Percentiles rank a stretch among this genome's conserved stretches.
These are phyloP conservation scores for Trypanosoma melophagium DNA, from an alignment of 208 protist species.

Conservation along the genomic window DNA sequence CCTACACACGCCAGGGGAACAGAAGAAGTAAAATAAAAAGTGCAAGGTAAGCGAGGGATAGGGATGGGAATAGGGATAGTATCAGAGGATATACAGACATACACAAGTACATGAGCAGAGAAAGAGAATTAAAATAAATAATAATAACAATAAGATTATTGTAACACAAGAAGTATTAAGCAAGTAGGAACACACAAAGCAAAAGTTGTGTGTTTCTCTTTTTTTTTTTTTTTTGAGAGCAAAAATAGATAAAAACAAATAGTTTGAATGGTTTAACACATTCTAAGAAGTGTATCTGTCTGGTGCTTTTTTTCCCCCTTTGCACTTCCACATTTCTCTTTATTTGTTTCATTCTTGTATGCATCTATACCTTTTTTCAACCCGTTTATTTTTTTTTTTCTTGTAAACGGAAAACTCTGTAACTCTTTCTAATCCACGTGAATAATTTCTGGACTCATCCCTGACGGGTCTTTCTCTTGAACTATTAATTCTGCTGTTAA, in stretches of 20 bases:
- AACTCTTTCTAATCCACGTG: constrained; percentile 8
- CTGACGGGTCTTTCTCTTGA: not conserved
- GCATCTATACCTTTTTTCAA: too few relatives aligned
- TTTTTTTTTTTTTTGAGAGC: not conserved
- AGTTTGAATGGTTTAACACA: too few relatives aligned
- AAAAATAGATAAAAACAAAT: too few relatives aligned
- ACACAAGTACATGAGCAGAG: not conserved
- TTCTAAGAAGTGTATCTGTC: too few relatives aligned
- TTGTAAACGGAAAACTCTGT: too few relatives aligned
- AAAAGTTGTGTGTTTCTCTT: constrained; percentile 1
- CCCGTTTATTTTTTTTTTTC: too few relatives aligned
- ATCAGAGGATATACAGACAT: not conserved
- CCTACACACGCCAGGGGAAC: not conserved
- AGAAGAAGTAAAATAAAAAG: constrained; percentile 10
- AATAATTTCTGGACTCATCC: constrained; percentile 13
- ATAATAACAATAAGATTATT: not conserved
- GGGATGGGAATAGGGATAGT: constrained; percentile 2
- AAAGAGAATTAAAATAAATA: not conserved
- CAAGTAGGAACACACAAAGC: not conserved
- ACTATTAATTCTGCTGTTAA: not conserved
- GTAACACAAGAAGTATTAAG: too few relatives aligned
- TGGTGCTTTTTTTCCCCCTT: not conserved
- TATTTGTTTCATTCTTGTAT: not conserved
- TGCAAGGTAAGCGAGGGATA: not conserved
- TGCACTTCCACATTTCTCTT: not conserved